Percentiles rank a stretch among this genome's conserved stretches.
phyloP scores from a whole-genome alignment of 768 basidiomycete genomes.

The Xerocomellus chrysenteron region DNA sequence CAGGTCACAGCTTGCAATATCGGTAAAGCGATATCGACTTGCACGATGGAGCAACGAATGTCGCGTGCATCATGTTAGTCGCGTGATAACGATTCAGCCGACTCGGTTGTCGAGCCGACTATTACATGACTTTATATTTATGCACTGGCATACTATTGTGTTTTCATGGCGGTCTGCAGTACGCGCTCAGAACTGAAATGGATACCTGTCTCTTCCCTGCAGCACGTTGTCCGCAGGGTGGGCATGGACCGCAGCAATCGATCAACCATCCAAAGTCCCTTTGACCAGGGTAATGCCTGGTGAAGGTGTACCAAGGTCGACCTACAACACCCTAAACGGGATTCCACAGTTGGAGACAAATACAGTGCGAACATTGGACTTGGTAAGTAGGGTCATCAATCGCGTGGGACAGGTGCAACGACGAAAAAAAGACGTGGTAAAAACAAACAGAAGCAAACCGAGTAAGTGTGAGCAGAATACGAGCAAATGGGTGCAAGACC shows the following conservation, averaged over 20 bases:
- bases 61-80: background rate
- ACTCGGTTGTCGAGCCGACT: background rate
- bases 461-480: slow-evolving; percentile 5
- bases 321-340: background rate
- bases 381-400: slow-evolving; percentile 10
- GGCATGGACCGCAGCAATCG: background rate
- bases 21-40: background rate
- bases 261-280: slow-evolving; percentile 3
- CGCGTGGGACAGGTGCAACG: slow-evolving; percentile 7
- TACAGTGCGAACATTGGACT: slow-evolving; percentile 17
- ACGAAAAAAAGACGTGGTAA: slow-evolving; percentile 4
- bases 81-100: too few relatives aligned
- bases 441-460: slow-evolving; percentile 6
- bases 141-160: background rate
- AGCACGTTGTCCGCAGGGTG: slow-evolving; percentile 1
- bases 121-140: background rate
- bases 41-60: background rate
- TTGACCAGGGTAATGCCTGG: slow-evolving; percentile 4
- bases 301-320: background rate
- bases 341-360: background rate
- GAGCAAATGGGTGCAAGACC: slow-evolving; percentile 15
- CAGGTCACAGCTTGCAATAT: background rate
- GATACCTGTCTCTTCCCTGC: background rate
- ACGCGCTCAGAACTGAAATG: background rate
- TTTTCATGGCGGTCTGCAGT: background rate